Evolutionary conservation across 1,284 basidiomycete species (phyloP), one percentile per base, ranked within the genome.

Genomic region (Moniliella sp.): DNA sequence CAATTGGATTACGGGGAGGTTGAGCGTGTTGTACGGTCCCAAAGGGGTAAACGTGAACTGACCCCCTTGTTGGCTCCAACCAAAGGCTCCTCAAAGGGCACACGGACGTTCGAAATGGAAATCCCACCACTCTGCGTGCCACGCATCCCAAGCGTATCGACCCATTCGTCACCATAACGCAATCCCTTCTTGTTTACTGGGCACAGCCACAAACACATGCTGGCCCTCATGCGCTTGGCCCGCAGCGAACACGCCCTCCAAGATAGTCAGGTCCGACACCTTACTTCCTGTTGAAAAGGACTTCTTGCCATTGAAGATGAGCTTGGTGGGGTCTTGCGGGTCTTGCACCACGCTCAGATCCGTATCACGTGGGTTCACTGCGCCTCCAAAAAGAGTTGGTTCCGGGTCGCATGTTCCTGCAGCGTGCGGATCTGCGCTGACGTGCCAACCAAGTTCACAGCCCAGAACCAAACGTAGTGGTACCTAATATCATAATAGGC

Each of bases 151-250:
- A 61, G 41, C 3, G 50, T 55, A 39, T 59, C 56, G 27, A 53
- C 48, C 59, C 59, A 61, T 34, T 61, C 54, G 33, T 59, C 53
- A 5, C 51, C 50, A 29, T 57, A 61, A 9, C 32, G n/a, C 35
- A 44, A 61, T 57, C 7, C 50, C 57, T 11, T 38, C 31, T 39
- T 38, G 46, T 30, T 46, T 53, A 46, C n/a, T 48, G 31, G 40
- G 47, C 5, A 52, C 54, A 14, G 50, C 34, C 1, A 51, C 57
- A 35, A 61, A 61, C 15, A 61, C 46, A 33, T 56, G 57, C n/a
- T 18, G 15, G 3, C 43, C 50, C 15, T 46, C 45, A 7, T 23
- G 7, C 21, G 21, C n/a, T n/a, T n/a, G n/a, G n/a, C n/a, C n/a
- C n/a, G n/a, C n/a, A n/a, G n/a, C n/a, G n/a, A n/a, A n/a, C 3